phyloP scores from a whole-genome alignment of 331 rosid genomes.

The Erythrophleum ivorense region DNA sequence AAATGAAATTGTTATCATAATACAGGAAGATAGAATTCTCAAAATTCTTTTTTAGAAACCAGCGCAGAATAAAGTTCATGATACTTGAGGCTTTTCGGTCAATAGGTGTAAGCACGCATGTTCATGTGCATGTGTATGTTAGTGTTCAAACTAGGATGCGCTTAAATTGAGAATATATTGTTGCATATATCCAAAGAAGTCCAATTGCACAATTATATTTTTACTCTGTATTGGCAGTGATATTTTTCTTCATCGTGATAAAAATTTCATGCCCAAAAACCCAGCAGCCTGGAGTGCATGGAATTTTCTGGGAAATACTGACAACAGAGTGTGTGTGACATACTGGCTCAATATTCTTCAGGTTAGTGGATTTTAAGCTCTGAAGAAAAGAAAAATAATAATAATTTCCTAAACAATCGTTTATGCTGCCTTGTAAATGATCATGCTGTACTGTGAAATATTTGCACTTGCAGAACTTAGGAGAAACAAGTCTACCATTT shows the following conservation, averaged over 20 bases:
- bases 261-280: constrained; percentile 86
- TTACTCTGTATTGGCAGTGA: constrained; percentile 77
- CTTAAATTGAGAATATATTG: constrained; percentile 9
- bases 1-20: neutral
- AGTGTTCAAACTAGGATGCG: constrained; percentile 4
- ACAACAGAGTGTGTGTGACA: constrained; percentile 71
- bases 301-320: constrained; percentile 80
- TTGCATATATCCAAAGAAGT: constrained; percentile 29
- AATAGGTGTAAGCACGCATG: neutral
- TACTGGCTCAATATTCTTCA: constrained; percentile 96
- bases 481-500: constrained; percentile 62
- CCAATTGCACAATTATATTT: constrained; percentile 48
- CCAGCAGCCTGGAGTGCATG: constrained; percentile 97
- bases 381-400: neutral
- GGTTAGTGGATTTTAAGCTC: constrained; percentile 51
- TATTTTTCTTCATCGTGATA: constrained; percentile 89
- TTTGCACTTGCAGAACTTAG: constrained; percentile 70
- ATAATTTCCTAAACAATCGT: neutral
- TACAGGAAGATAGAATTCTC: neutral
- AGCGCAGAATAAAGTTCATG: constrained; percentile 15
- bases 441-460: constrained; percentile 5
- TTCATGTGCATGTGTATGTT: neutral
- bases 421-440: neutral
- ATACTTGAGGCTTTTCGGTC: neutral
- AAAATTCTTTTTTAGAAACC: neutral